A percentile compares a stretch with the other conserved stretches of the same genome.
phyloP scores from a whole-genome alignment of 2,329 filamentous ascomycete species.

The Fusarium liriodendri region DNA sequence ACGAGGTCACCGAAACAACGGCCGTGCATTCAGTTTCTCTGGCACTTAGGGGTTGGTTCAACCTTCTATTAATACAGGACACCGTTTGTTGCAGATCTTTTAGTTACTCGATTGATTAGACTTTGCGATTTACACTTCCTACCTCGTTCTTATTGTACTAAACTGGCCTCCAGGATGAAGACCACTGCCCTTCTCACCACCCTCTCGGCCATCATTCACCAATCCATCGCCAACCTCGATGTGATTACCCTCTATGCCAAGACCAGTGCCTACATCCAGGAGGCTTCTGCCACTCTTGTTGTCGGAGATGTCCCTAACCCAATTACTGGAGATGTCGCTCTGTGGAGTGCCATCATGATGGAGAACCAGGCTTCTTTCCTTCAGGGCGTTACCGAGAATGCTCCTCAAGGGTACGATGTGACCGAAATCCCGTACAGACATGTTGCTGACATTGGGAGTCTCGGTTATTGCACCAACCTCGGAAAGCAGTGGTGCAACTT shows the following conservation, averaged over 20 bases:
- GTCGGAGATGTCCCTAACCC: slow-evolving; percentile 2
- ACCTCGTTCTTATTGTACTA: neutral
- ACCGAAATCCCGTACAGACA: no score
- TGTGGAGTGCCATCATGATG: slow-evolving; percentile 25
- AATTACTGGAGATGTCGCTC: slow-evolving; percentile 16
- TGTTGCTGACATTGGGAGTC: neutral
- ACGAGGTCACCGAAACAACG: neutral
- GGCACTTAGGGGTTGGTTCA: neutral
- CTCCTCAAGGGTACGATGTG: slow-evolving; percentile 2
- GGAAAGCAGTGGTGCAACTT: slow-evolving; percentile 25
- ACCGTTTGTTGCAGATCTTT: neutral
- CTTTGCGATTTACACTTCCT: neutral
- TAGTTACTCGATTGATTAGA: no score
- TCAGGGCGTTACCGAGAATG: slow-evolving; percentile 15
- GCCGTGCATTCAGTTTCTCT: neutral
- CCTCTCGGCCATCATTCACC: neutral
- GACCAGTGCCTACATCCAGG: slow-evolving; percentile 3
- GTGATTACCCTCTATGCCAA: slow-evolving; percentile 4
- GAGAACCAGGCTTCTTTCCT: slow-evolving; percentile 12
- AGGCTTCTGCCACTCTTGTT: slow-evolving; percentile 17
- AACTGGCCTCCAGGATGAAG: neutral
- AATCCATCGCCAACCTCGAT: slow-evolving; percentile 3
- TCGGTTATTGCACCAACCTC: slow-evolving; percentile 13
- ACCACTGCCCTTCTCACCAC: neutral
- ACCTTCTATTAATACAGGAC: neutral